Evolutionary conservation across 2,329 filamentous ascomycete genomes (phyloP).

Genomic region (Fusarium pseudoanthophilum): DNA sequence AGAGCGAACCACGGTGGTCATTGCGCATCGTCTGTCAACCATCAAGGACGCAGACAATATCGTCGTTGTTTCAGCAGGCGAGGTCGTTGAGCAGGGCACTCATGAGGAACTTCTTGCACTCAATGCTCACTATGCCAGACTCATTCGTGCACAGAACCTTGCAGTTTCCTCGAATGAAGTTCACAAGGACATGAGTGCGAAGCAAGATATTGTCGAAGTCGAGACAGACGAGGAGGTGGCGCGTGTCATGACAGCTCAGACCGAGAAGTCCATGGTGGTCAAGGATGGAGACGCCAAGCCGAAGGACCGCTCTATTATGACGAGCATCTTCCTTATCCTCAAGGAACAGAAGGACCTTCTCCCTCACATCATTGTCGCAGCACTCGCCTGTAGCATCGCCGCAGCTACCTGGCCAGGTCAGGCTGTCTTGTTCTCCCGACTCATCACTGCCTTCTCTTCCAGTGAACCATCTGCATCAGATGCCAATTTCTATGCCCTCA

Average conservation of each 20-base stretch:
- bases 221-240: background rate
- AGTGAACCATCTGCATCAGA: conserved; percentile 12
- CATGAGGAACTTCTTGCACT: conserved; percentile 29
- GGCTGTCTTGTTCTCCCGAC: conserved; percentile 47
- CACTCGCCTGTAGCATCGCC: conserved; percentile 6
- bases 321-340: conserved; percentile 22
- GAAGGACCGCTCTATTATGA: conserved; percentile 5
- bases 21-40: conserved; percentile 64
- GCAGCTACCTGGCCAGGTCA: conserved; percentile 48
- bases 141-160: conserved; percentile 38
- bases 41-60: conserved; percentile 45
- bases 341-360: conserved; percentile 24
- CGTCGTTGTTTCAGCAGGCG: conserved; percentile 34
- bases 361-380: conserved; percentile 1
- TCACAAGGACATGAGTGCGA: background rate
- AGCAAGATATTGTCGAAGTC: background rate
- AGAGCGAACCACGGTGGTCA: conserved; percentile 68
- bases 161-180: background rate
- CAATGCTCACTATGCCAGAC: conserved; percentile 28
- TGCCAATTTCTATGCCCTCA: conserved; percentile 52
- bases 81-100: conserved; percentile 40
- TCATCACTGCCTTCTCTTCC: conserved; percentile 44
- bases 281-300: background rate
- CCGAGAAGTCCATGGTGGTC: background rate
- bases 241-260: conserved; percentile 6